Percentiles rank a stretch among this genome's conserved stretches.
phyloP scores from a whole-genome alignment of 2,329 filamentous ascomycete species.

The Hypoxylon sp. region DNA sequence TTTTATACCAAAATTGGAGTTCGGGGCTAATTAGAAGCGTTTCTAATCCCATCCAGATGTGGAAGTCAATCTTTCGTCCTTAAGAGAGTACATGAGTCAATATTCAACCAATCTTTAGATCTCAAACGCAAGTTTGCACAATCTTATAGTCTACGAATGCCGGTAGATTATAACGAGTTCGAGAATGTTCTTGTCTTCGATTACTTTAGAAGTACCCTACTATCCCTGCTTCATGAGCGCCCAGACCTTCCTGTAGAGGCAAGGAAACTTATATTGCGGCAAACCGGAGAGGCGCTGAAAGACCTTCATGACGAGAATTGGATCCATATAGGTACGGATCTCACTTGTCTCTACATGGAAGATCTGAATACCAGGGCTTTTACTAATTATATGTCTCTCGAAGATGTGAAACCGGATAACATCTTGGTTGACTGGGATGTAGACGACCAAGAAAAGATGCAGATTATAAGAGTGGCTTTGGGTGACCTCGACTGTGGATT shows the following conservation, averaged over 20 bases:
- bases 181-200: constrained; percentile 56
- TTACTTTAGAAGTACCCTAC: constrained; percentile 55
- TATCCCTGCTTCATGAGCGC: constrained; percentile 55
- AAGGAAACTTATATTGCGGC: constrained; percentile 55
- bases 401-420: constrained; percentile 60
- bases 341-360: constrained; percentile 32
- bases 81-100: constrained; percentile 53
- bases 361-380: constrained; percentile 33
- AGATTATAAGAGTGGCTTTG: constrained; percentile 54
- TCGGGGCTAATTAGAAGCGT: constrained; percentile 31
- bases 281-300: constrained; percentile 55
- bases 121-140: constrained; percentile 54
- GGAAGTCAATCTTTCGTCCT: constrained; percentile 53
- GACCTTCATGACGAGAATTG: constrained; percentile 57
- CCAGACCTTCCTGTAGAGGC: constrained; percentile 50
- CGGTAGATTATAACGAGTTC: constrained; percentile 55
- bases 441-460: constrained; percentile 53
- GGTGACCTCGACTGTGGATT: constrained; percentile 58
- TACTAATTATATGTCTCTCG: constrained; percentile 46
- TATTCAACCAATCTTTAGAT: constrained; percentile 54
- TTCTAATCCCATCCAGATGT: constrained; percentile 50
- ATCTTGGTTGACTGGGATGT: constrained; percentile 56
- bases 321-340: constrained; percentile 54
- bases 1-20: constrained; percentile 45
- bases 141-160: constrained; percentile 56